A percentile compares a stretch with the other conserved stretches of the same genome.
Evolutionary conservation across 768 basidiomycete genomes (phyloP).

Genomic region (Phlebiopsis flavidoalba): DNA sequence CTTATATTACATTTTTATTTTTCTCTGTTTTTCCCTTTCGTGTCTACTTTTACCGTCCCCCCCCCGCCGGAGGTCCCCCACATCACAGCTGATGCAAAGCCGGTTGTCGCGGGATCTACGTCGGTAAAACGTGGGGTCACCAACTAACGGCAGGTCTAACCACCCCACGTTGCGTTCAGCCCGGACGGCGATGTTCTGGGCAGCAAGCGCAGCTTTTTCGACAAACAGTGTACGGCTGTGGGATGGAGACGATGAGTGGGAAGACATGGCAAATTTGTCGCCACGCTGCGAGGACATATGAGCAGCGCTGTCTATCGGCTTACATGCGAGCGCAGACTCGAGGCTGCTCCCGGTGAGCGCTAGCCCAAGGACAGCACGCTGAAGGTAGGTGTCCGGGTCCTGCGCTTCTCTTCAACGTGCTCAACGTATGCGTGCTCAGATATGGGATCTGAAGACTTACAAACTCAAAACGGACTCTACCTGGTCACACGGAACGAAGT

Average conservation of each 20-base stretch:
- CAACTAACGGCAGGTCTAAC: conserved; percentile 90
- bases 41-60: too few species aligned
- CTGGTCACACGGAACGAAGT: conserved; percentile 97
- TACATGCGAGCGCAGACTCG: conserved; percentile 93
- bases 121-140: too few species aligned
- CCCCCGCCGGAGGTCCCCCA: too few species aligned
- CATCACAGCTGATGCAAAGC: too few species aligned
- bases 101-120: too few species aligned
- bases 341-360: conserved; percentile 89
- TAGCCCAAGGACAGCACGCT: conserved; percentile 93
- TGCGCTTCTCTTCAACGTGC: neutral
- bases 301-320: conserved; percentile 90
- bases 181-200: conserved; percentile 94
- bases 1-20: too few species aligned
- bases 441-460: conserved; percentile 96
- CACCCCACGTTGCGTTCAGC: conserved; percentile 91
- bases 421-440: conserved; percentile 37
- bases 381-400: conserved; percentile 53
- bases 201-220: conserved; percentile 92
- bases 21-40: too few species aligned
- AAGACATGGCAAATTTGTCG: conserved; percentile 81
- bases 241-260: too few species aligned
- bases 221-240: conserved; percentile 88
- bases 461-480: conserved; percentile 92
- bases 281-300: conserved; percentile 90